Conservation (phyloP, 768 basidiomycete genomes). For the Mycena indigotica region DNA sequence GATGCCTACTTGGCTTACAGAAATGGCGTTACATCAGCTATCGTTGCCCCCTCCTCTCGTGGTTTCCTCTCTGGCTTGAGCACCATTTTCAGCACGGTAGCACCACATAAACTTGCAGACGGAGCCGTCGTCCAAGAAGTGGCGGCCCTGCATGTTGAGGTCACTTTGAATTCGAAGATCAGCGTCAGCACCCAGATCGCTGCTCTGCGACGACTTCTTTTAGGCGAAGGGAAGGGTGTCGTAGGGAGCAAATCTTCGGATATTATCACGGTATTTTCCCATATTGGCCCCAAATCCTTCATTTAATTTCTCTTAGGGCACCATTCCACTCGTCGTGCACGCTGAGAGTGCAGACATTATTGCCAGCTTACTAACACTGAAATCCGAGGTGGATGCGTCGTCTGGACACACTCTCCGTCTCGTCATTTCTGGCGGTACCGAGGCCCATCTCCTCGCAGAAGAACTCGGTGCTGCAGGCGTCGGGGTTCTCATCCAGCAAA, state of each 20-base stretch:
- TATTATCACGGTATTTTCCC: no score
- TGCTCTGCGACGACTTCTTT: slow-evolving; percentile 52
- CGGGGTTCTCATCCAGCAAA: slow-evolving; percentile 66
- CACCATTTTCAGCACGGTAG: slow-evolving; percentile 60
- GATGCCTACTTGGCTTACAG: slow-evolving; percentile 52
- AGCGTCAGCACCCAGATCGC: slow-evolving; percentile 70
- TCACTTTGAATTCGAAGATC: slow-evolving; percentile 37
- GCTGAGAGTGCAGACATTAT: slow-evolving; percentile 79
- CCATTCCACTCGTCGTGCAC: slow-evolving; percentile 64
- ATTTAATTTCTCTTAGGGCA: no score
- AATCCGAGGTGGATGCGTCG: slow-evolving; percentile 49
- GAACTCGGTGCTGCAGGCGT: slow-evolving; percentile 63
- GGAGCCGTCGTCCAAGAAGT: slow-evolving; percentile 69
- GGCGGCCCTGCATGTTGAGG: slow-evolving; percentile 63
- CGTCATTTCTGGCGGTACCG: slow-evolving; percentile 61
- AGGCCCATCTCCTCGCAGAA: slow-evolving; percentile 64
- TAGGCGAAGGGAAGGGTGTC: slow-evolving; percentile 35
- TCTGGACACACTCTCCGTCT: slow-evolving; percentile 38
- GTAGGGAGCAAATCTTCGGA: slow-evolving; percentile 23
- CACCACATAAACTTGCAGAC: slow-evolving; percentile 55
- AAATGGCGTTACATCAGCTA: slow-evolving; percentile 69
- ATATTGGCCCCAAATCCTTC: no score
- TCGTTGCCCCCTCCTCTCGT: slow-evolving; percentile 57
- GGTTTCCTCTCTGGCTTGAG: slow-evolving; percentile 68
- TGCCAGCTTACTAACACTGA: slow-evolving; percentile 65